Base-by-base conservation (phyloP, 2,329 filamentous ascomycete genomes). In the Didymellaceae sp. region DNA sequence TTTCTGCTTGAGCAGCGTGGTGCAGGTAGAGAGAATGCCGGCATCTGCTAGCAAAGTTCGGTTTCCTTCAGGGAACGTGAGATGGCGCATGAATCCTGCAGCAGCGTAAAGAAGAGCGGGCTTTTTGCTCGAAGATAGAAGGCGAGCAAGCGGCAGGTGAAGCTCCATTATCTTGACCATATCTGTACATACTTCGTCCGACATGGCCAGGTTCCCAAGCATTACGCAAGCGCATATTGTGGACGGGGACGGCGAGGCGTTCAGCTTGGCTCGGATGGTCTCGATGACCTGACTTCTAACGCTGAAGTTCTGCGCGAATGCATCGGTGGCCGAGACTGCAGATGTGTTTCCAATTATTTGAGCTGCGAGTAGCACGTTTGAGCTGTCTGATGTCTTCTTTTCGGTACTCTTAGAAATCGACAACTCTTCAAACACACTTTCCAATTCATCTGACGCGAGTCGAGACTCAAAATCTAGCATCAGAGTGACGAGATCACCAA, bases 151-250 rank as follows among this genome's bases (percentile, higher is more conserved):
- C 8, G 64, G 57, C 20, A 65, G 20, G 45, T 74, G 69, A 18
- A 73, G 37, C 16, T 61, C 55, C 59, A 65, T 60, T 8, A 66
- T 64, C 45, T 68, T 59, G 26, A 73, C 70, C 67, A 74, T 70
- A 13, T 67, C 53, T 13, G 65, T 67, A 40, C 65, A 72, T 2
- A 63, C 58, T 39, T 65, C 49, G 33, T 74, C 71, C 2, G 69
- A 69, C 45, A 71, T 71, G 5, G 70, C 70, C 21, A 74, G 47
- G 33, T 74, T 74, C 4, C 71, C 72, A n/a, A 74, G 65, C 35
- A 72, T 68, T 30, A 74, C 66, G 43, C 70, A 74, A 24, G 65
- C 62, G 33, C 65, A 73, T 26, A 73, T 67, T 1, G 60, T 66
- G 5, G 63, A 69, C 30, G 66, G 70, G 4, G 57, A 55, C 37